These are phyloP conservation scores for Lizonia empirigonia DNA, from an alignment of 2,329 filamentous ascomycete species.

Conservation along the genomic window DNA sequence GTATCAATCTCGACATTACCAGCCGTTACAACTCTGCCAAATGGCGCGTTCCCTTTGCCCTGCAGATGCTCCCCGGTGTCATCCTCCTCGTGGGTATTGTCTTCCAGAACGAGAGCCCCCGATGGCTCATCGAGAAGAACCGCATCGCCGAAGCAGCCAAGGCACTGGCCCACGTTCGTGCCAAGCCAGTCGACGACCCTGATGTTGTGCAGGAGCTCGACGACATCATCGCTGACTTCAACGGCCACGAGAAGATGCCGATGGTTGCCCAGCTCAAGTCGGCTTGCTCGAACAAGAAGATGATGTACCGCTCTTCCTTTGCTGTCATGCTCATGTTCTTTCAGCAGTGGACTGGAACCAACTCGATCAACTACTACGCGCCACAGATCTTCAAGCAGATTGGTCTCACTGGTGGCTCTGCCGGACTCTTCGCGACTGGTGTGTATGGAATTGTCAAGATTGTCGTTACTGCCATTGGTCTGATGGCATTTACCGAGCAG, in stretches of 20 bases:
- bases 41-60: constrained; percentile 59
- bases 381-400: constrained; percentile 54
- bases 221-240: constrained; percentile 51
- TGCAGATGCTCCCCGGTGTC: constrained; percentile 59
- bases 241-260: constrained; percentile 51
- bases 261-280: constrained; percentile 48
- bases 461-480: constrained; percentile 50
- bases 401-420: constrained; percentile 47
- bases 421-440: constrained; percentile 53
- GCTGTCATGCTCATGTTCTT: constrained; percentile 54
- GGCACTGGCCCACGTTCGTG: constrained; percentile 49
- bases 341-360: constrained; percentile 50
- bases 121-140: constrained; percentile 61
- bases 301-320: constrained; percentile 51
- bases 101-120: constrained; percentile 59
- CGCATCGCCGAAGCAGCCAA: constrained; percentile 52
- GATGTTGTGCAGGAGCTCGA: constrained; percentile 50
- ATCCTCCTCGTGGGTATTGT: constrained; percentile 57
- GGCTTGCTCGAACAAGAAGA: constrained; percentile 46
- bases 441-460: constrained; percentile 57
- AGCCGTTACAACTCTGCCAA: constrained; percentile 51
- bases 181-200: constrained; percentile 42
- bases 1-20: constrained; percentile 54
- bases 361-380: constrained; percentile 51
- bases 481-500: constrained; percentile 55